phyloP scores from a whole-genome alignment of 148 eudicot species.

The Talinum fruticosum region DNA sequence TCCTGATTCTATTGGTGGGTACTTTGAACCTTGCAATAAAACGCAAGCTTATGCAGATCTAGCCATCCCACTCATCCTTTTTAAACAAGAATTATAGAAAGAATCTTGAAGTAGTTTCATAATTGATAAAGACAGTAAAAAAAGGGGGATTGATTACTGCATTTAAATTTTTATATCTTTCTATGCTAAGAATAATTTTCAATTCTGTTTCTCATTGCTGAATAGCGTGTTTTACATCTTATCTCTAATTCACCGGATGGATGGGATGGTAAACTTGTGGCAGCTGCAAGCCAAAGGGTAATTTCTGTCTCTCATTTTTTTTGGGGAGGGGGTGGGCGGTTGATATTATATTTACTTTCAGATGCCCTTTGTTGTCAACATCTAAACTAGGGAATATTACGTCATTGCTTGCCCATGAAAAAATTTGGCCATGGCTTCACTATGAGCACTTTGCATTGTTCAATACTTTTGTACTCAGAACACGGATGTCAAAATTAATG shows the following conservation, averaged over 20 bases:
- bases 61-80: too few relatives aligned
- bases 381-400: neutral
- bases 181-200: neutral
- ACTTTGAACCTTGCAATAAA: too few relatives aligned
- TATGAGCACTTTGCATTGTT: neutral
- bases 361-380: neutral
- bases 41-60: too few relatives aligned
- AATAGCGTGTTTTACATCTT: neutral
- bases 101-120: too few relatives aligned
- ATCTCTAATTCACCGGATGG: conserved; percentile 82
- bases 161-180: neutral
- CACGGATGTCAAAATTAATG: neutral
- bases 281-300: conserved; percentile 84
- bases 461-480: neutral
- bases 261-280: conserved; percentile 91
- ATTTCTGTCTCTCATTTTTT: conserved; percentile 1
- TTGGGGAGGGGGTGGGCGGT: too few relatives aligned
- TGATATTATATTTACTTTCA: conserved; percentile 1
- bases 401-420: neutral
- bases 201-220: conserved; percentile 8
- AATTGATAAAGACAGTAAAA: too few relatives aligned
- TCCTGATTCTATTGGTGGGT: too few relatives aligned
- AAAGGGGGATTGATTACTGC: neutral
- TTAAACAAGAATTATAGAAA: too few relatives aligned
- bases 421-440: neutral